Evolutionary conservation across 192 early-diverging fungal species (phyloP).

Genomic region (Chytriomyces sp.): DNA sequence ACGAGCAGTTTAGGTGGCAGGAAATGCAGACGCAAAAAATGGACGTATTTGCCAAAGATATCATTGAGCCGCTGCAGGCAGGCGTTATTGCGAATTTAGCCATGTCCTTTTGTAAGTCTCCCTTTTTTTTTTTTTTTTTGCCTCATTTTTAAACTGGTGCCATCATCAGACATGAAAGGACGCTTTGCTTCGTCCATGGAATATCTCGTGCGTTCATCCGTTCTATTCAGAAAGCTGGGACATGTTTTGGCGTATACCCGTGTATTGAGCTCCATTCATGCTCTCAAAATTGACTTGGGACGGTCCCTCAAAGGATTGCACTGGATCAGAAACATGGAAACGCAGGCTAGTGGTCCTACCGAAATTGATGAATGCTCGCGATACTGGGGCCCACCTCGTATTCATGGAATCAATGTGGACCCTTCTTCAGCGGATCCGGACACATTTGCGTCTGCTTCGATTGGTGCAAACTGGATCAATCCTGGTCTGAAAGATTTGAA

Average conservation of each 20-base stretch:
- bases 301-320: conserved; percentile 41
- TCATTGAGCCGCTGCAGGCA: conserved; percentile 14
- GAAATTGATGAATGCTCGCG: conserved; percentile 44
- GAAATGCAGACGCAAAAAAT: conserved; percentile 2
- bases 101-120: conserved; percentile 14
- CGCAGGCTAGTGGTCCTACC: conserved; percentile 39
- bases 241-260: conserved; percentile 30
- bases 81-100: conserved; percentile 14
- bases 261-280: conserved; percentile 35
- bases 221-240: conserved; percentile 38
- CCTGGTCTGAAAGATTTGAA: conserved; percentile 30
- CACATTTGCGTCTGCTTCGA: conserved; percentile 24
- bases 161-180: conserved; percentile 42
- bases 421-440: conserved; percentile 36
- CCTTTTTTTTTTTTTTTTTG: conserved; percentile 25
- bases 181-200: conserved; percentile 42
- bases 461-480: conserved; percentile 39
- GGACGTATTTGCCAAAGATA: not conserved
- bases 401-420: conserved; percentile 40
- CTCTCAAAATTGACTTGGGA: conserved; percentile 43
- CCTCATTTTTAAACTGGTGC: not conserved
- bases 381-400: conserved; percentile 40
- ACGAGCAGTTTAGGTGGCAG: not conserved
- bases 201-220: conserved; percentile 34
- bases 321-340: conserved; percentile 52